Base-by-base conservation (phyloP, 2,329 filamentous ascomycete genomes). In the Fusarium secorum region DNA sequence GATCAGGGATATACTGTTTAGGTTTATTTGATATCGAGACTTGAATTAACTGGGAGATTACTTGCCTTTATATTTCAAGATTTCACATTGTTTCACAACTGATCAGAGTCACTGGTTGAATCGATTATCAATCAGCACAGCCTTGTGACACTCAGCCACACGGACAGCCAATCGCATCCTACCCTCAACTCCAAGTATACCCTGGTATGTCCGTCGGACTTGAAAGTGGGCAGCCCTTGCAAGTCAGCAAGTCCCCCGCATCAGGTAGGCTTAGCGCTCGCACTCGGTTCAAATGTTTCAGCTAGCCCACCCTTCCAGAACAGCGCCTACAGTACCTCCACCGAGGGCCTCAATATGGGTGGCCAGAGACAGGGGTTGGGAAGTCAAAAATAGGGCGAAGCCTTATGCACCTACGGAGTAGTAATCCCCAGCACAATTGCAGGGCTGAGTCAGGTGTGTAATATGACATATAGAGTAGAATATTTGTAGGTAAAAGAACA, bases 1-100 rank as follows among this genome's bases (percentile, higher is more conserved):
- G 13, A n/a, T 15, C 0, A 5, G 18, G 9, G 9, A 11, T 5
- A 2, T 11, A 10, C 4, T n/a, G 4, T 30, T 8, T 6, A 7
- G 9, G 10, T 3, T 11, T 17, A 3, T 17, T 46, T 4, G 1
- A 9, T 9, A 17, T 17, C 2, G 14, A 22, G 14, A 15, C 4
- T 1, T 30, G 4, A 4, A 46, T 1, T 1, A 5, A n/a, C 4
- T 30, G 20, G 44, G 9, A 30, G 3, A 0, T 13, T n/a, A 11
- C 22, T 5, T 17, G 5, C 9, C 4, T n/a, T 30, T 30, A 48
- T 48, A 48, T 30, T 7, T 2, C 10, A 3, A 7, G 17, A 2
- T 17, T 30, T 3, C 3, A 17, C 0, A 9, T 9, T 13, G 10
- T 22, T 3, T 8, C 14, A 13, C 26, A 46, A 22, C n/a, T 10